Conservation (phyloP, 1,284 basidiomycete species). For the Phaffia rhodozyma region DNA sequence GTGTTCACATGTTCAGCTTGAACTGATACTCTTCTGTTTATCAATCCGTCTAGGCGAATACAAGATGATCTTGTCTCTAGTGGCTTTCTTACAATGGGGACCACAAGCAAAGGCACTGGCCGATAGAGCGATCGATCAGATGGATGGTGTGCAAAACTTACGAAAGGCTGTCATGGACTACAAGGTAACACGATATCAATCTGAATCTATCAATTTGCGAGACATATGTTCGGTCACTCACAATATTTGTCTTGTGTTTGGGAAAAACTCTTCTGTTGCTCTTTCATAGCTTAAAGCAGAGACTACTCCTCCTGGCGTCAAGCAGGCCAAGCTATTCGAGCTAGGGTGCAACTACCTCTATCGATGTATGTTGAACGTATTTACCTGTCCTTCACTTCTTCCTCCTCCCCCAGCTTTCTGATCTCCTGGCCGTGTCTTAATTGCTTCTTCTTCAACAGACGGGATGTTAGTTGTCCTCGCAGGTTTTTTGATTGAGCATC, state of each 20-base stretch:
- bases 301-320: slow-evolving; percentile 62
- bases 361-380: slow-evolving; percentile 19
- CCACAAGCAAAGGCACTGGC: slow-evolving; percentile 88
- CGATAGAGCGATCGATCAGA: slow-evolving; percentile 75
- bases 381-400: slow-evolving; percentile 19
- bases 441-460: slow-evolving; percentile 45
- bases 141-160: slow-evolving; percentile 85
- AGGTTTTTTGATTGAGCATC: slow-evolving; percentile 75
- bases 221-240: not conserved
- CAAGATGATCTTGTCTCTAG: slow-evolving; percentile 88
- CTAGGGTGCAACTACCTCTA: slow-evolving; percentile 77
- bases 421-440: not conserved
- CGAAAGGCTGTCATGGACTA: slow-evolving; percentile 76
- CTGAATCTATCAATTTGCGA: not conserved
- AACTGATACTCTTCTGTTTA: not conserved
- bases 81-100: slow-evolving; percentile 74
- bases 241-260: slow-evolving; percentile 4
- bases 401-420: not conserved
- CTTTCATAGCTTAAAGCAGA: slow-evolving; percentile 87
- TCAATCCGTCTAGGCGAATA: slow-evolving; percentile 63
- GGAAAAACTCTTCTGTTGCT: slow-evolving; percentile 1
- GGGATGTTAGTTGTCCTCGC: slow-evolving; percentile 89
- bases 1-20: not conserved
- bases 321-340: slow-evolving; percentile 58
- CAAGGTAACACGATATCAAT: slow-evolving; percentile 38